Base-by-base conservation (phyloP, 768 basidiomycete species). In the Dioszegia hungarica region DNA sequence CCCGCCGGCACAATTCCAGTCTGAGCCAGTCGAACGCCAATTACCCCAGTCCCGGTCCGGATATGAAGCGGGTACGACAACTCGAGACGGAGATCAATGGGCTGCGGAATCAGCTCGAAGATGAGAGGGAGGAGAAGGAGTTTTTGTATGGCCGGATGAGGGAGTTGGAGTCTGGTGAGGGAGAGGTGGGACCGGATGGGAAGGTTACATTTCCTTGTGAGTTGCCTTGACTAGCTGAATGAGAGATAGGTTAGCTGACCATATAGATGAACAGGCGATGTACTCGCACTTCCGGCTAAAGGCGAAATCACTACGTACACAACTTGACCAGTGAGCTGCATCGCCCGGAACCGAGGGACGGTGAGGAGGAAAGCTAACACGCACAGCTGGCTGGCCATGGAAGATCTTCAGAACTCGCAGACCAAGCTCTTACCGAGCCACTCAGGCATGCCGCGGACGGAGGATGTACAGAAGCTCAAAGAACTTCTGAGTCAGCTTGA, bases 31-130 rank as follows among this genome's bases (percentile, higher is more conserved):
- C 46, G 17, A 31, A 38, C 20, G 36, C 29, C 17, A 25, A 74
- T 80, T 78, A 59, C 80, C 81, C 0, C 66, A 85, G 86, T 51
- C 71, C 88, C 75, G 41, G 28, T 33, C 39, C 29, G 39, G 33
- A 20, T 31, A 39, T 54, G 17, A 66, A 68, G 39, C 57, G 64
- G 54, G 54, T 72, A n/a, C 34, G 60, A 40, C 51, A 59, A 17
- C 57, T 67, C 10, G 70, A 72, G 59, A 62, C 57, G 46, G 67
- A 72, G 57, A 60, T 68, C 1, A 66, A 67, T 25, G 69, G 62
- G 9, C 55, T 75, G 31, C 50, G 65, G 56, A 60, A 64, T 45
- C 69, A 71, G 57, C 41, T 75, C 39, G 73, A 73, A 14, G 72
- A 71, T 50, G 73, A 75, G 53, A 49, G 64, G 37, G 69, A 71